Evolutionary conservation across 2,329 filamentous ascomycete genomes (phyloP).

Genomic region (Pseudogymnoascus sp.): DNA sequence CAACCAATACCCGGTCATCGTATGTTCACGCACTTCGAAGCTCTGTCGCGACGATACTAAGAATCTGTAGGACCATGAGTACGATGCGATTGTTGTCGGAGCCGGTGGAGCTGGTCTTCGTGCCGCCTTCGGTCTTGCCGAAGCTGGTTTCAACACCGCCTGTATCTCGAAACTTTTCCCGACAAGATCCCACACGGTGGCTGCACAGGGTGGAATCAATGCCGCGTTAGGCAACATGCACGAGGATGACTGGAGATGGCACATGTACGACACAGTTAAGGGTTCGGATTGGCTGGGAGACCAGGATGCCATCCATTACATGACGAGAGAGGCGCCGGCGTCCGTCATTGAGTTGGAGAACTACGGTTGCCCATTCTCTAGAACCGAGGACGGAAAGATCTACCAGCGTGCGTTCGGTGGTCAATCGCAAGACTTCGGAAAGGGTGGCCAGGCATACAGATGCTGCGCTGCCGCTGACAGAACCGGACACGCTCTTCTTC

Average conservation of each 20-base stretch:
- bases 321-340: constrained; percentile 88
- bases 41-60: constrained; percentile 11
- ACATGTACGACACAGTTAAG: constrained; percentile 99
- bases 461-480: constrained; percentile 94
- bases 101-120: constrained; percentile 76
- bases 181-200: constrained; percentile 78
- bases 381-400: constrained; percentile 94
- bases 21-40: constrained; percentile 33
- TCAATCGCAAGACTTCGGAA: constrained; percentile 89
- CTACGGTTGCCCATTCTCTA: constrained; percentile 93
- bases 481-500: constrained; percentile 93
- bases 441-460: constrained; percentile 96
- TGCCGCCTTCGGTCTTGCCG: constrained; percentile 77
- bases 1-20: constrained; percentile 90
- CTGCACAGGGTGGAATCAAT: constrained; percentile 78
- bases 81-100: constrained; percentile 92
- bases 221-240: constrained; percentile 92
- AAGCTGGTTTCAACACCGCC: constrained; percentile 84
- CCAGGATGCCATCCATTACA: constrained; percentile 97
- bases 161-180: constrained; percentile 86
- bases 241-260: constrained; percentile 97
- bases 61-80: constrained; percentile 77
- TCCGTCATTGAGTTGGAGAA: constrained; percentile 94
- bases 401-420: constrained; percentile 99
- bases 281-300: constrained; percentile 96